Conservation (phyloP, 352 stramenopile genomes). For the Thraustochytrium sp. region DNA sequence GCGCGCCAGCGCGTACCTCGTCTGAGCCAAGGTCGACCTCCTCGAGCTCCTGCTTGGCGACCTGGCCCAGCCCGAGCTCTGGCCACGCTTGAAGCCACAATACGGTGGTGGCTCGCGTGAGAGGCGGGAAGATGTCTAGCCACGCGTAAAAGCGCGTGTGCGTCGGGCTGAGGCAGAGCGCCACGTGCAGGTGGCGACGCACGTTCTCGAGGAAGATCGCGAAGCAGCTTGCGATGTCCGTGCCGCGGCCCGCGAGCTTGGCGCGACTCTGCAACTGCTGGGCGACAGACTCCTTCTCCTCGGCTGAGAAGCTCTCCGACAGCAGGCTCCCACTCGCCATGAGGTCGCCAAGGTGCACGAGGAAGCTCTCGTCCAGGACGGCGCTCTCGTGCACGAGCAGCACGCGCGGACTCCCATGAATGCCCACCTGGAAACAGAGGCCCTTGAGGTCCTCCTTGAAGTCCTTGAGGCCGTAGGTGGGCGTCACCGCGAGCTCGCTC, state of each 20-base stretch:
- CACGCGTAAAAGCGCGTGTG: slow-evolving; percentile 89
- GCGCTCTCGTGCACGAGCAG: slow-evolving; percentile 91
- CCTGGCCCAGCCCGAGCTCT: slow-evolving; percentile 80
- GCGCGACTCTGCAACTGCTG: slow-evolving; percentile 76
- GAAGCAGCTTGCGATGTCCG: slow-evolving; percentile 79
- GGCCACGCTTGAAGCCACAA: slow-evolving; percentile 85
- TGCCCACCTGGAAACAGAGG: slow-evolving; percentile 76
- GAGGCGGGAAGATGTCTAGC: slow-evolving; percentile 84
- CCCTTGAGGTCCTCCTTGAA: slow-evolving; percentile 92
- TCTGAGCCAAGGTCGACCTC: slow-evolving; percentile 64
- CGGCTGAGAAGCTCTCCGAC: slow-evolving; percentile 81
- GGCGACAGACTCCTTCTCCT: slow-evolving; percentile 89
- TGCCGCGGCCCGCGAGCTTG: slow-evolving; percentile 62
- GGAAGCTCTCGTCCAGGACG: slow-evolving; percentile 92
- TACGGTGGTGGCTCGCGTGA: slow-evolving; percentile 92
- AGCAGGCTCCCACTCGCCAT: slow-evolving; percentile 81
- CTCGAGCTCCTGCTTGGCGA: slow-evolving; percentile 73
- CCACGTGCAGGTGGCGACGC: slow-evolving; percentile 87
- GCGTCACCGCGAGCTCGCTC: slow-evolving; percentile 86
- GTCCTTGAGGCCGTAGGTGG: slow-evolving; percentile 87
- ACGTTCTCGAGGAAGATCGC: slow-evolving; percentile 90
- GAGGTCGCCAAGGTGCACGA: slow-evolving; percentile 92
- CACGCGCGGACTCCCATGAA: slow-evolving; percentile 87
- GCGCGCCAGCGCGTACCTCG: slow-evolving; percentile 66
- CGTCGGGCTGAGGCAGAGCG: slow-evolving; percentile 87